Evolutionary conservation across 2,329 filamentous ascomycete genomes (phyloP).

Genomic region (Diaporthe batatas): DNA sequence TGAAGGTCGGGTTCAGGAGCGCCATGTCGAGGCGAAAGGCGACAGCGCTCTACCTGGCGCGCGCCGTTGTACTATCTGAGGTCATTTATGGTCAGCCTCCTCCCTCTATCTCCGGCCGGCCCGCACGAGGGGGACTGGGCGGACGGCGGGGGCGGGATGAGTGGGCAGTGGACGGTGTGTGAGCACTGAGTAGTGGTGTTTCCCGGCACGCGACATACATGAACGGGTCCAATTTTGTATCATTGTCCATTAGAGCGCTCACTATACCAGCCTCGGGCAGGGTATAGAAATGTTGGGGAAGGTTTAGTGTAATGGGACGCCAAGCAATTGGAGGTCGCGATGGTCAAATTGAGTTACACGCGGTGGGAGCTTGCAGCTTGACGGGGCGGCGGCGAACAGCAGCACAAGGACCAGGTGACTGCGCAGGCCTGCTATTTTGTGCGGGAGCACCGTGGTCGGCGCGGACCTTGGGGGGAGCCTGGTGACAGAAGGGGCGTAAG

Average conservation of each 20-base stretch:
- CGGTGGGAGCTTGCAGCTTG: slow-evolving; percentile 12
- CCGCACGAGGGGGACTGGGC: not conserved
- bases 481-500: slow-evolving; percentile 3
- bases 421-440: not conserved
- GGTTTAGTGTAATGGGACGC: slow-evolving; percentile 18
- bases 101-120: slow-evolving; percentile 24
- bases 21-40: slow-evolving; percentile 63
- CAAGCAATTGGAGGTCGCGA: slow-evolving; percentile 33
- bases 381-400: slow-evolving; percentile 12
- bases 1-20: slow-evolving; percentile 80
- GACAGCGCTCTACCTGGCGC: slow-evolving; percentile 44
- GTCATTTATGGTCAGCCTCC: slow-evolving; percentile 33
- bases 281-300: slow-evolving; percentile 33
- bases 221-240: slow-evolving; percentile 39
- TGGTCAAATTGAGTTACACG: slow-evolving; percentile 27
- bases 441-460: slow-evolving; percentile 4
- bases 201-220: slow-evolving; percentile 37
- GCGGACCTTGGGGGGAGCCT: not conserved
- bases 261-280: slow-evolving; percentile 31
- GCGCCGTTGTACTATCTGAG: slow-evolving; percentile 42
- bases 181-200: not conserved
- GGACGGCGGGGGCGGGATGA: not conserved
- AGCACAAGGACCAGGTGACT: slow-evolving; percentile 8
- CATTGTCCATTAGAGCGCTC: slow-evolving; percentile 40
- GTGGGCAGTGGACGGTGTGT: not conserved